These are phyloP conservation scores for Hyaloscypha variabilis DNA, from an alignment of 495 filamentous ascomycete genomes.

Conservation along the genomic window DNA sequence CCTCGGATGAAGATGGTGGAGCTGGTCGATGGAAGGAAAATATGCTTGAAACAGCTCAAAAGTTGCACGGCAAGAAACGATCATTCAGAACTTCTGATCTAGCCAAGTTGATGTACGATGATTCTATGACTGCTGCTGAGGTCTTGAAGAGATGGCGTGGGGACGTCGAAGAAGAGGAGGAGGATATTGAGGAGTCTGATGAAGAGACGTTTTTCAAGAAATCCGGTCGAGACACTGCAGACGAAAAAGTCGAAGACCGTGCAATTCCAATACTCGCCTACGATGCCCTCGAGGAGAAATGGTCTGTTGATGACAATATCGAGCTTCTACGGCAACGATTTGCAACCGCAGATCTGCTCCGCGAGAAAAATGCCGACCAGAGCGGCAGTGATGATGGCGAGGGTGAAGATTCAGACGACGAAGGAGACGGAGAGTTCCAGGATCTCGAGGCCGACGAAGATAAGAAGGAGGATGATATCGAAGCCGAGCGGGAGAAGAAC, in stretches of 20 bases:
- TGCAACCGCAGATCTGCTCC: slow-evolving; percentile 63
- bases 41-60: slow-evolving; percentile 73
- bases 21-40: slow-evolving; percentile 88
- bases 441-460: slow-evolving; percentile 78
- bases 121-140: slow-evolving; percentile 70
- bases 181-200: slow-evolving; percentile 61
- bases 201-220: slow-evolving; percentile 86
- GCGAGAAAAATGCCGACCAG: slow-evolving; percentile 50
- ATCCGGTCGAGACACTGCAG: slow-evolving; percentile 62
- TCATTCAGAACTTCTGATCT: slow-evolving; percentile 79
- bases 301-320: slow-evolving; percentile 76
- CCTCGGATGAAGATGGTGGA: slow-evolving; percentile 62
- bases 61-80: slow-evolving; percentile 66
- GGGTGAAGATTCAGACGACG: slow-evolving; percentile 48
- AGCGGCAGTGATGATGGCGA: slow-evolving; percentile 49
- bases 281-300: slow-evolving; percentile 78
- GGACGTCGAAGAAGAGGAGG: slow-evolving; percentile 50
- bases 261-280: slow-evolving; percentile 80
- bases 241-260: slow-evolving; percentile 70
- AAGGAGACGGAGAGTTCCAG: slow-evolving; percentile 89
- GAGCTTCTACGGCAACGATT: slow-evolving; percentile 76
- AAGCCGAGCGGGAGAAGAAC: slow-evolving; percentile 88
- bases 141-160: slow-evolving; percentile 81
- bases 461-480: slow-evolving; percentile 49
- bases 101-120: slow-evolving; percentile 86